Base-by-base conservation (phyloP, 2,329 filamentous ascomycete species). In the Aspergillus texensis region DNA sequence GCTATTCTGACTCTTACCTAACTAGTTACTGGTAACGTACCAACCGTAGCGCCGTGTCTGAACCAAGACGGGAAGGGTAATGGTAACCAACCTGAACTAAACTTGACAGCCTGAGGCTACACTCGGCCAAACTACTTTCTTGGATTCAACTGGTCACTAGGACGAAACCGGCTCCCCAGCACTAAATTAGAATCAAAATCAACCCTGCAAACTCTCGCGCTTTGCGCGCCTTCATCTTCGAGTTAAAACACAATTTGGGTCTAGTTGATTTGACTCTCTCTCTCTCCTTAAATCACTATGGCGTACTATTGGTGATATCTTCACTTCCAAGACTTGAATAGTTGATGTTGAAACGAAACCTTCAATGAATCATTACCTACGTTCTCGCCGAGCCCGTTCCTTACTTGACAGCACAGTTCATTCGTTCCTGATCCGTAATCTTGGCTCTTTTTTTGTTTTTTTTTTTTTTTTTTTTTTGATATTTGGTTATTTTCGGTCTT, bases 181-280 rank as follows among this genome's bases (percentile, higher is more conserved):
- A 58, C 45, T 58, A 32, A 50, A 58, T 36, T 48, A 53, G 41
- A 41, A 30, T 32, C 48, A 26, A 24, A 28, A 28, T 28, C 26
- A 28, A 34, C 32, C 21, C 45, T 46, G 28, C 32, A 55, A 39
- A 24, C 48, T 59, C 43, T 45, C 24, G 59, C 59, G 59, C 59
- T 61, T 43, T 61, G 32, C 59, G 53, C 58, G 58, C 48, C 52
- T 56, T 55, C 58, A 45, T 60, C 28, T 34, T 46, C 36, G 39
- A 53, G 46, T 24, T 45, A 48, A 39, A 45, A 45, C 30, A 21
- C 14, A 58, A 16, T 50, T 39, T 39, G 34, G 34, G 43, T 50
- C 46, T 30, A 30, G 16, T 54, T 4, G 5, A 28, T 34, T 12
- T 54, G 30, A 54, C 12, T 36, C 28, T 30, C 30, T 8, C 21